Evolutionary conservation across 441 rosid species (phyloP).

Genomic region (Brassica hybrid): DNA sequence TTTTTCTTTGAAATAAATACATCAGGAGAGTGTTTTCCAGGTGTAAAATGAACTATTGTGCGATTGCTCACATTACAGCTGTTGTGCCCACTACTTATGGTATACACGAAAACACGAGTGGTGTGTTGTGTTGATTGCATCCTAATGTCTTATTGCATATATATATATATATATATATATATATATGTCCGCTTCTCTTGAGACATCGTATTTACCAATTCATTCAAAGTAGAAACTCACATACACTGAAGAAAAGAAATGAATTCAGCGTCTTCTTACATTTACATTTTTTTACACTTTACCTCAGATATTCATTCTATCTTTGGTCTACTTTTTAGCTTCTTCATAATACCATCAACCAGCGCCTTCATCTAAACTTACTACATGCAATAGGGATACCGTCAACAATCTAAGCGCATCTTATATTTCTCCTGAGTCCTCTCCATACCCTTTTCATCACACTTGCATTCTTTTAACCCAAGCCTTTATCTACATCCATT

Average conservation of each 20-base stretch:
- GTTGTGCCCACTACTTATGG: background rate
- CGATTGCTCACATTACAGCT: background rate
- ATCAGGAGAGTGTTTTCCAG: slow-evolving; percentile 11
- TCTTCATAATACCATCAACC: slow-evolving; percentile 12
- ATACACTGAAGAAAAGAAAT: slow-evolving; percentile 14
- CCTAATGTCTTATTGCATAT: background rate
- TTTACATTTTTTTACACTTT: slow-evolving; percentile 36
- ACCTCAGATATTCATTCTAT: slow-evolving; percentile 5
- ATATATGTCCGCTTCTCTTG: slow-evolving; percentile 1
- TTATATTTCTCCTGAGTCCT: slow-evolving; percentile 6
- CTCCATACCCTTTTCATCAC: slow-evolving; percentile 27
- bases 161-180: background rate
- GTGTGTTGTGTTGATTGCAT: slow-evolving; percentile 21
- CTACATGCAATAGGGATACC: background rate
- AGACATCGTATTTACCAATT: background rate
- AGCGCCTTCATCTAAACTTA: slow-evolving; percentile 13
- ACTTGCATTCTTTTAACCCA: slow-evolving; percentile 22
- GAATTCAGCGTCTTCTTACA: slow-evolving; percentile 32
- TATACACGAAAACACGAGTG: no score
- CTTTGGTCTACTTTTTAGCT: slow-evolving; percentile 4
- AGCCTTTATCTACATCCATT: slow-evolving; percentile 39
- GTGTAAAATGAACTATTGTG: slow-evolving; percentile 20
- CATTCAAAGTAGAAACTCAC: background rate
- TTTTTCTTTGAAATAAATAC: slow-evolving; percentile 2
- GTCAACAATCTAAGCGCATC: slow-evolving; percentile 31